Evolutionary conservation across 805 yeast species (phyloP).

Genomic region (Groenewaldozyma tartarivorans): DNA sequence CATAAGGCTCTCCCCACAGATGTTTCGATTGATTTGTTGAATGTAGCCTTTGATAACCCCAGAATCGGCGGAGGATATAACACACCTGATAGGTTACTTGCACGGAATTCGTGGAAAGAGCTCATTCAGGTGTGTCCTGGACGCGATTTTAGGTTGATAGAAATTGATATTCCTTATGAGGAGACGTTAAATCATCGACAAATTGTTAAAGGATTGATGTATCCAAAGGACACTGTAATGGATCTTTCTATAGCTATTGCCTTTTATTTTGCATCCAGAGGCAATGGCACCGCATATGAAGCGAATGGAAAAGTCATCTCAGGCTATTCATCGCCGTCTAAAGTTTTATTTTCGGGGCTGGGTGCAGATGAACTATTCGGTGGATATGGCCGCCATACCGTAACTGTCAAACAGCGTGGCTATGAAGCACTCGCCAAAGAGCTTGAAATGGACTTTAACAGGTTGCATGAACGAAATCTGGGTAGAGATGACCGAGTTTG

Average conservation of each 20-base stretch:
- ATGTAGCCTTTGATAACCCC: constrained; percentile 89
- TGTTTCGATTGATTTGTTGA: constrained; percentile 56
- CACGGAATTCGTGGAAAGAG: constrained; percentile 49
- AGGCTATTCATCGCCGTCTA: constrained; percentile 33
- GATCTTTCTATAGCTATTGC: constrained; percentile 93
- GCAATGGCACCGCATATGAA: constrained; percentile 29
- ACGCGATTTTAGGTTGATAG: constrained; percentile 38
- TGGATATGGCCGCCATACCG: constrained; percentile 79
- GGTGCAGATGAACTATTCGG: constrained; percentile 98
- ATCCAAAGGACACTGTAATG: constrained; percentile 86
- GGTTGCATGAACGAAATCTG: constrained; percentile 70
- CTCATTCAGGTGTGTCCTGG: constrained; percentile 24
- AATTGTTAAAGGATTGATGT: constrained; percentile 57
- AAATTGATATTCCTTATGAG: constrained; percentile 64
- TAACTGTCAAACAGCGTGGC: constrained; percentile 26
- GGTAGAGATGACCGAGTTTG: constrained; percentile 90
- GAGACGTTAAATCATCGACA: constrained; percentile 45
- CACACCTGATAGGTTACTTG: constrained; percentile 83
- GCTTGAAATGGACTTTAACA: constrained; percentile 57
- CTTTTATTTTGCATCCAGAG: constrained; percentile 79
- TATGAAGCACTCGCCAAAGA: constrained; percentile 44
- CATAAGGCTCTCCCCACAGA: constrained; percentile 20
- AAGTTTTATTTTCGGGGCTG: constrained; percentile 78
- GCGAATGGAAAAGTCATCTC: constrained; percentile 7
- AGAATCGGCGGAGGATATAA: constrained; percentile 47